Conservation (phyloP, 202 grass and related monocot genomes). For the Schoenoplectus triqueter region DNA sequence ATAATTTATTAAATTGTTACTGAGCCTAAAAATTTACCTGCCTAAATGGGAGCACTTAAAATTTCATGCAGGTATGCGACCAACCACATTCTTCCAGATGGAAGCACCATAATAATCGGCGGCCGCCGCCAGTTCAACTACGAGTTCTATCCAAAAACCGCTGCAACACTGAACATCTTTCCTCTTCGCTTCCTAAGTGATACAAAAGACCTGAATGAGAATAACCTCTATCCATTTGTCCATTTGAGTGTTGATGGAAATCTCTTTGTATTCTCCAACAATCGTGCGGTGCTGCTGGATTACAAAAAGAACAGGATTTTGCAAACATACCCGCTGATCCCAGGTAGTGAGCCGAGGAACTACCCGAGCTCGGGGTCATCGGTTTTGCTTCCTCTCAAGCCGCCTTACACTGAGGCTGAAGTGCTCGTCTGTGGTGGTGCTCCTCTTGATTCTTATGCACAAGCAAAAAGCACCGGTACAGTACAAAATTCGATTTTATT, state of each 20-base stretch:
- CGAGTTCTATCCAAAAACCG: constrained; percentile 79
- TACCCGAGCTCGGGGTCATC: constrained; percentile 90
- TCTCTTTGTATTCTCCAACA: constrained; percentile 89
- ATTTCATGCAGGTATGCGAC: constrained; percentile 57
- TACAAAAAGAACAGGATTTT: constrained; percentile 62
- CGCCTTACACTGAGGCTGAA: constrained; percentile 66
- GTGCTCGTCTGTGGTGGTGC: constrained; percentile 89
- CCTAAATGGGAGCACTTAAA: too few species aligned
- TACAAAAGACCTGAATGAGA: constrained; percentile 67
- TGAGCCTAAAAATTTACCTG: too few species aligned
- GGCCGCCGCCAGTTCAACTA: constrained; percentile 77
- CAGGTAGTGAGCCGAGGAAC: constrained; percentile 71
- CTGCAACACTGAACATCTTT: constrained; percentile 19
- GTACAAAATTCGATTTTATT: neutral
- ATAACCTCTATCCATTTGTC: constrained; percentile 91
- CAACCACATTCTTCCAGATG: constrained; percentile 87
- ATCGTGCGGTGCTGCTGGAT: constrained; percentile 76
- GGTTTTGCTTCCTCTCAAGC: constrained; percentile 66
- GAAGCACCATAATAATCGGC: constrained; percentile 66
- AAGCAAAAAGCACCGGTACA: constrained; percentile 31
- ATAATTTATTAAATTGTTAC: neutral
- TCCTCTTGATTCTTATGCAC: constrained; percentile 57
- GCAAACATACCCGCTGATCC: constrained; percentile 53
- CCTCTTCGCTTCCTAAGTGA: constrained; percentile 49
- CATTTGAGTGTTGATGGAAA: constrained; percentile 87